A percentile compares a stretch with the other conserved stretches of the same genome.
Conservation (phyloP, 2,329 filamentous ascomycete species). For the Fusarium veterinarium region DNA sequence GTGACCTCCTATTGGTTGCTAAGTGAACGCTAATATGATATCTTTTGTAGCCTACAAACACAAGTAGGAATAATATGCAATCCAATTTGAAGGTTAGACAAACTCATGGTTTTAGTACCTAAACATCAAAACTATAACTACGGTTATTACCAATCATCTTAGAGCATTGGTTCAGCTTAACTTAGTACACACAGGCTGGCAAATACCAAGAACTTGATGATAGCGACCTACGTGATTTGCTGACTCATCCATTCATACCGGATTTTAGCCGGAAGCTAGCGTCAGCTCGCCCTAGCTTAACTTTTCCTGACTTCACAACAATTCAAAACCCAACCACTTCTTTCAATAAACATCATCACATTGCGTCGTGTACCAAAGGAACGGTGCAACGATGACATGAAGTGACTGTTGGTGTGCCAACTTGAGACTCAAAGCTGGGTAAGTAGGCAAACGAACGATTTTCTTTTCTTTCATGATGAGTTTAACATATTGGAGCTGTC, state of each 20-base stretch:
- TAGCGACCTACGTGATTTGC: background rate
- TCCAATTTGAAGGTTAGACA: background rate
- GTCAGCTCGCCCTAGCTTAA: constrained; percentile 25
- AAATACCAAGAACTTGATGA: too few relatives aligned
- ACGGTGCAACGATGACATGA: constrained; percentile 22
- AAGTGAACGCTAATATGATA: background rate
- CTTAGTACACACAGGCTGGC: background rate
- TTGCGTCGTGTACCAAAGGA: constrained; percentile 8
- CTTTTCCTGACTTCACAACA: constrained; percentile 27
- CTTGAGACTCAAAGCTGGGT: constrained; percentile 15
- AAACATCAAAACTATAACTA: background rate
- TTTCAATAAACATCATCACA: constrained; percentile 7
- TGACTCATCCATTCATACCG: constrained; percentile 22
- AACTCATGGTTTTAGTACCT: background rate
- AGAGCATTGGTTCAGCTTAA: background rate
- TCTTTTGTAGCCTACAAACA: background rate
- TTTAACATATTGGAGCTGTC: constrained; percentile 81
- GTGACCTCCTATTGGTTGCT: background rate
- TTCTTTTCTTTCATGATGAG: constrained; percentile 56
- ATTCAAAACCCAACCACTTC: constrained; percentile 17
- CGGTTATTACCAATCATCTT: background rate
- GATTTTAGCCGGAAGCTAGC: constrained; percentile 30
- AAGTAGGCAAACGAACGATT: constrained; percentile 37
- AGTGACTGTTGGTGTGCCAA: background rate
- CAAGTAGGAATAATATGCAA: background rate